Percentiles rank a stretch among this genome's conserved stretches.
phyloP scores from a whole-genome alignment of 352 stramenopile species.

The Pythium chondricola region DNA sequence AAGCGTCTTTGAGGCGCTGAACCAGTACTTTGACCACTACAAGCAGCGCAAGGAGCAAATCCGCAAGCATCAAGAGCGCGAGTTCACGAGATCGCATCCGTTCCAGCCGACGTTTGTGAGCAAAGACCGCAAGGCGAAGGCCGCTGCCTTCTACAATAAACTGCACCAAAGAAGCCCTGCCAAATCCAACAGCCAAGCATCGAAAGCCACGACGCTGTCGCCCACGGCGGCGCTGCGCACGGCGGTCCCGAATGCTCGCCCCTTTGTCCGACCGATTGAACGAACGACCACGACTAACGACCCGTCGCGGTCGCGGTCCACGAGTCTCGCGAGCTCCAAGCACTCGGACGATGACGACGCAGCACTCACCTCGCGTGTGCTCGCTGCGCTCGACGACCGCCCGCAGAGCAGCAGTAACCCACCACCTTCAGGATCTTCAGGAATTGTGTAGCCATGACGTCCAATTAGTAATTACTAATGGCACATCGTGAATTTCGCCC shows the following conservation, averaged over 20 bases:
- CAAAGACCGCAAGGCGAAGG: constrained; percentile 32
- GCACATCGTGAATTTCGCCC: too few species aligned
- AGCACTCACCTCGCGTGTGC: constrained; percentile 44
- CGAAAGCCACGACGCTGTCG: constrained; percentile 18
- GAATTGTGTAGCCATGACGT: background rate
- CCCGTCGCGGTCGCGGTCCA: constrained; percentile 18
- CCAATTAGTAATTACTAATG: too few species aligned
- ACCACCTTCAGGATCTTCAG: too few species aligned
- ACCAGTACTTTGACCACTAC: constrained; percentile 75
- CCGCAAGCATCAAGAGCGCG: constrained; percentile 44
- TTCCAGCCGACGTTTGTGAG: constrained; percentile 56
- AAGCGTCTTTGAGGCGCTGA: constrained; percentile 63
- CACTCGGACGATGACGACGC: constrained; percentile 45
- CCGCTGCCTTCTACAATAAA: constrained; percentile 48
- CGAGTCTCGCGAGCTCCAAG: constrained; percentile 26
- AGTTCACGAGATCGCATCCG: constrained; percentile 50
- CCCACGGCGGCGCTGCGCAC: constrained; percentile 31
- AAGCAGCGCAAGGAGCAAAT: constrained; percentile 43
- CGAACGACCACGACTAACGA: constrained; percentile 7
- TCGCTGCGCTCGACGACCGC: constrained; percentile 38
- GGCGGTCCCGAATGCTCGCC: constrained; percentile 41
- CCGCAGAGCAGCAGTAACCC: background rate
- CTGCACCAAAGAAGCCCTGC: constrained; percentile 23
- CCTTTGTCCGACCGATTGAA: constrained; percentile 58
- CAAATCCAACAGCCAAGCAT: too few species aligned